Evolutionary conservation across 225 moss, liverwort and hornwort genomes (phyloP), one percentile per base, ranked within the genome.

Genomic region (Physcomitrellopsis africana): DNA sequence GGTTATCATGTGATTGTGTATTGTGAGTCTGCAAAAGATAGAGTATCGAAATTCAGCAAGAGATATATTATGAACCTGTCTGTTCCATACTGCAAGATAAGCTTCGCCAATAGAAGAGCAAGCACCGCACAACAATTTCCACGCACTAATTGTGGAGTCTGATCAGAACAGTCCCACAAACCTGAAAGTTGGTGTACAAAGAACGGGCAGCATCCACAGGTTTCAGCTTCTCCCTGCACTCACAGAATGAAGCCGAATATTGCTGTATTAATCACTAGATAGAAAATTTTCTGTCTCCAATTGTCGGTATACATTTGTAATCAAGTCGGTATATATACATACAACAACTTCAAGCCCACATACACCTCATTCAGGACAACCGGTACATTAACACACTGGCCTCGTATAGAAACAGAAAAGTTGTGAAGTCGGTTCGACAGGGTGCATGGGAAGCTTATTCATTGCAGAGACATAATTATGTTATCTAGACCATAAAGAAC

Each of bases 21-120:
- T 63, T 57, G 48, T 51, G 74, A 58, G 62, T 77, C 86, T 86
- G 74, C 80, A 80, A 76, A 56, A 79, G 51, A 68, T 49, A 44
- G 67, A 51, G 43, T 24, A 44, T 26, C 69, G 12, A 66, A 72
- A 59, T 24, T 48, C 12, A 51, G 52, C 9, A 72, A 23, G 14
- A 72, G 58, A 15, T 42, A 29, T 0, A 57, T 42, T 22, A 68
- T 26, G 46, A 56, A 68, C 12, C 12, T 56, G 68, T 63, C 49
- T 10, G 16, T 62, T 20, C 68, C 44, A 51, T 54, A 62, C 56
- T 68, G 63, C 26, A 56, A 41, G 19, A 48, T 26, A 77, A 55
- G 15, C 67, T 43, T 67, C n/a, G 19, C 27, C 49, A 49, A 8
- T 42, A 48, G 51, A 46, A 47, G 47, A 41, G 19, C 51, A 53